phyloP scores from a whole-genome alignment of 1,284 basidiomycete genomes.

The Agroathelia rolfsii region DNA sequence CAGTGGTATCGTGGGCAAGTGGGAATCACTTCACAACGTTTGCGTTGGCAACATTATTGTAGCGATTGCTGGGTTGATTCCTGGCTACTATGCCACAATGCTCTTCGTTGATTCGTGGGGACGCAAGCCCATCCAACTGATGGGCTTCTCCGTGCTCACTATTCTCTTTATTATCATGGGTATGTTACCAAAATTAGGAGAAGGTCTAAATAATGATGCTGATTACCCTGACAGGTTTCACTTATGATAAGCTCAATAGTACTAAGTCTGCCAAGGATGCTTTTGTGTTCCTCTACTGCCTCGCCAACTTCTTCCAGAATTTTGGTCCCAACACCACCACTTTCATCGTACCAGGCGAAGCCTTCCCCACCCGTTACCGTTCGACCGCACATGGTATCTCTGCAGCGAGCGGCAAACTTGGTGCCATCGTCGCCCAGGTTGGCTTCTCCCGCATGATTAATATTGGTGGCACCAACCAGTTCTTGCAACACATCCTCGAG shows the following conservation, averaged over 20 bases:
- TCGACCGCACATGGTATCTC: constrained; percentile 66
- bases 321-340: constrained; percentile 71
- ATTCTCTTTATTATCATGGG: constrained; percentile 42
- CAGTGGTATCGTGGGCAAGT: constrained; percentile 16
- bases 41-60: constrained; percentile 35
- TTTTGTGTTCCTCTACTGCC: constrained; percentile 56
- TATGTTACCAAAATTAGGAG: constrained; percentile 14
- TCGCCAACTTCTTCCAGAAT: constrained; percentile 46
- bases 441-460: constrained; percentile 41
- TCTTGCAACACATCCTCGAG: constrained; percentile 31
- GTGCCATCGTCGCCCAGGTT: constrained; percentile 60
- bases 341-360: constrained; percentile 61
- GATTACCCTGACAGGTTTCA: constrained; percentile 33
- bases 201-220: not conserved
- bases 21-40: constrained; percentile 20
- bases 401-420: constrained; percentile 59
- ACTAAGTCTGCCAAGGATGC: constrained; percentile 27
- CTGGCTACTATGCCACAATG: constrained; percentile 41
- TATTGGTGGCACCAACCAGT: constrained; percentile 35
- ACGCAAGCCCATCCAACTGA: constrained; percentile 43
- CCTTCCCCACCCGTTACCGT: constrained; percentile 68
- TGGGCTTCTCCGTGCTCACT: constrained; percentile 50
- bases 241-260: constrained; percentile 42
- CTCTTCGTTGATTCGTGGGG: constrained; percentile 41
- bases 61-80: constrained; percentile 38